Base-by-base conservation (phyloP, 1,284 basidiomycete species). In the Papiliotrema nemorosa region DNA sequence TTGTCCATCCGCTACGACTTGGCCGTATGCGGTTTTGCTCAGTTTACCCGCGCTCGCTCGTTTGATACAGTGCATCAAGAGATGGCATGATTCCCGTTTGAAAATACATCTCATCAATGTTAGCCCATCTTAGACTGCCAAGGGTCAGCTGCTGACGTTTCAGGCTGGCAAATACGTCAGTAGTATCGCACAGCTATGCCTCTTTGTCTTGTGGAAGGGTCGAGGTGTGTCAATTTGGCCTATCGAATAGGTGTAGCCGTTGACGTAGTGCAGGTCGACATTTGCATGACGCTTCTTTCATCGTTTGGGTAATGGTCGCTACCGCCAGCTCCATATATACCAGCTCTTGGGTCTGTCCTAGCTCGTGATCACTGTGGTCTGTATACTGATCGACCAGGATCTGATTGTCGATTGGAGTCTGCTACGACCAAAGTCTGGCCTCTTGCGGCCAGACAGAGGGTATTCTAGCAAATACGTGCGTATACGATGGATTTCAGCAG, bases 101-200 rank as follows among this genome's bases (percentile, higher is more conserved):
- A 63, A 77, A 25, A 86, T 86, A 0, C 91, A 97, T 78, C 76
- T 97, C 27, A 82, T 96, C 67, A 97, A 97, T 58, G 90, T 87
- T 48, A 53, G 80, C 73, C n/a, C 36, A 34, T 21, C 47, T 34
- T 2, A 25, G 7, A 20, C 35, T 7, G 12, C 1, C 26, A 13
- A 7, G 24, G n/a, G 22, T 20, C 10, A 18, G 31, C 29, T 16
- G 26, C 21, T 24, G 27, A 49, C 14, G 14, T 29, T 12, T 25
- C 48, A 89, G 87, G 87, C 82, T 14, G 88, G 88, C 9, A 91
- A 91, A 74, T 92, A 92, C 64, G 77, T 73, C 3, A 76, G 79
- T 37, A 84, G 84, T 0, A 83, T 91, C 16, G 35, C 85, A 1
- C 78, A 78, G 42, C 83, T 82, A 63, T 64, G 84, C 5, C 79